phyloP scores from a whole-genome alignment of 768 basidiomycete species.

The Pleurotus ostreatus region DNA sequence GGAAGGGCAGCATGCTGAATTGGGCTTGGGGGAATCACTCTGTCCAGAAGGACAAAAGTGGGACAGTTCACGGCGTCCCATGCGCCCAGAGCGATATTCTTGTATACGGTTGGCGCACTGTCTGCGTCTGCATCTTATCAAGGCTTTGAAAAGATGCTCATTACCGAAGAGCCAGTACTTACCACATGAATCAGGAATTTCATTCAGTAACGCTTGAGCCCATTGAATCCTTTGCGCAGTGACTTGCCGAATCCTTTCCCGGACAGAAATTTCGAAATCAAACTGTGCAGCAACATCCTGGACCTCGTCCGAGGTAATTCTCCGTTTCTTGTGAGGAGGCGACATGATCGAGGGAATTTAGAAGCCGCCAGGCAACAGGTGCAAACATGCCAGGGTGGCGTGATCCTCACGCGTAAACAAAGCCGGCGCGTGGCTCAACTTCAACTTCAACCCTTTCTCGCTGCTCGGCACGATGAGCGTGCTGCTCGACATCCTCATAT shows the following conservation, averaged over 20 bases:
- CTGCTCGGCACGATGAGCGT: conserved; percentile 33
- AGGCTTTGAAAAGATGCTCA: conserved; percentile 10
- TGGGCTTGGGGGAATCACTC: conserved; percentile 21
- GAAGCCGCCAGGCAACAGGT: background rate
- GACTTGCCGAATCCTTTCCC: conserved; percentile 34
- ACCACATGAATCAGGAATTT: conserved; percentile 27
- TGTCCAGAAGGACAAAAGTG: conserved; percentile 14
- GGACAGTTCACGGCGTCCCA: conserved; percentile 32
- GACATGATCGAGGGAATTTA: too few species aligned
- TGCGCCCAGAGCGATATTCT: conserved; percentile 37
- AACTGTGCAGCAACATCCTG: conserved; percentile 26
- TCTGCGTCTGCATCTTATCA: conserved; percentile 13
- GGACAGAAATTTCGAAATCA: conserved; percentile 43
- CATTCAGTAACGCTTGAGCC: conserved; percentile 39
- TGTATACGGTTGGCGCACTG: conserved; percentile 25
- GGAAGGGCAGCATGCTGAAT: conserved; percentile 13
- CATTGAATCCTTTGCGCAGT: conserved; percentile 44
- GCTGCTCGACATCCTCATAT: conserved; percentile 44
- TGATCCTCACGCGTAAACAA: conserved; percentile 5
- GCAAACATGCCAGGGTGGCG: background rate
- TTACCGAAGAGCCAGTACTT: background rate
- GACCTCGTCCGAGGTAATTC: background rate
- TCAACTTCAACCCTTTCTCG: conserved; percentile 1
- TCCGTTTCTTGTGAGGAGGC: background rate
- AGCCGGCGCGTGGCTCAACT: conserved; percentile 21